phyloP scores from a whole-genome alignment of 768 basidiomycete genomes.

The Leccinum subtestaceum region DNA sequence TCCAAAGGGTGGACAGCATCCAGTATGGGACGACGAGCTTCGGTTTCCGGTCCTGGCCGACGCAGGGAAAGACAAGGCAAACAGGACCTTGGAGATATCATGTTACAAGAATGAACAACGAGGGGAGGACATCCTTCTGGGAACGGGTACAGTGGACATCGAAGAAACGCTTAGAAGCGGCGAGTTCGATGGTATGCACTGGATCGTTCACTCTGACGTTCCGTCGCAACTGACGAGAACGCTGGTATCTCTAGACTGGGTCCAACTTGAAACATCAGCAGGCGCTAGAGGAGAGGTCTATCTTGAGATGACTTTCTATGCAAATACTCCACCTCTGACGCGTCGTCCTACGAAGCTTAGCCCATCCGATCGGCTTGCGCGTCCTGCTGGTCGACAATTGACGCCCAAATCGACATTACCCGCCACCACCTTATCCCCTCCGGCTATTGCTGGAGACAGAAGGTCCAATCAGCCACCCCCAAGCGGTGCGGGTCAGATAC shows the following conservation, averaged over 20 bases:
- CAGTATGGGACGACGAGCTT: slow-evolving; percentile 89
- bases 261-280: slow-evolving; percentile 54
- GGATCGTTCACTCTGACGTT: neutral
- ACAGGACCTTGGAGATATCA: slow-evolving; percentile 64
- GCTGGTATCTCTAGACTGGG: slow-evolving; percentile 56
- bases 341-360: slow-evolving; percentile 54
- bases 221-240: slow-evolving; percentile 2
- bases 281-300: slow-evolving; percentile 81
- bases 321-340: slow-evolving; percentile 57
- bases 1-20: slow-evolving; percentile 88
- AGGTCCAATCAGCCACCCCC: slow-evolving; percentile 6
- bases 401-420: slow-evolving; percentile 12
- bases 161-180: slow-evolving; percentile 77
- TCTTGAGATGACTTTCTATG: slow-evolving; percentile 91
- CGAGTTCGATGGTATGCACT: slow-evolving; percentile 82
- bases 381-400: slow-evolving; percentile 33
- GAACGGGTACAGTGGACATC: slow-evolving; percentile 73
- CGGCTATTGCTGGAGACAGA: slow-evolving; percentile 6
- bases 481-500: slow-evolving; percentile 10
- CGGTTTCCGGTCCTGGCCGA: slow-evolving; percentile 70
- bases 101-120: slow-evolving; percentile 79
- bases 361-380: slow-evolving; percentile 49
- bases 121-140: slow-evolving; percentile 70
- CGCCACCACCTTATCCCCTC: slow-evolving; percentile 6
- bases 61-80: slow-evolving; percentile 41